Evolutionary conservation across 352 stramenopile species (phyloP).

Genomic region (Pythium scleroteichum): DNA sequence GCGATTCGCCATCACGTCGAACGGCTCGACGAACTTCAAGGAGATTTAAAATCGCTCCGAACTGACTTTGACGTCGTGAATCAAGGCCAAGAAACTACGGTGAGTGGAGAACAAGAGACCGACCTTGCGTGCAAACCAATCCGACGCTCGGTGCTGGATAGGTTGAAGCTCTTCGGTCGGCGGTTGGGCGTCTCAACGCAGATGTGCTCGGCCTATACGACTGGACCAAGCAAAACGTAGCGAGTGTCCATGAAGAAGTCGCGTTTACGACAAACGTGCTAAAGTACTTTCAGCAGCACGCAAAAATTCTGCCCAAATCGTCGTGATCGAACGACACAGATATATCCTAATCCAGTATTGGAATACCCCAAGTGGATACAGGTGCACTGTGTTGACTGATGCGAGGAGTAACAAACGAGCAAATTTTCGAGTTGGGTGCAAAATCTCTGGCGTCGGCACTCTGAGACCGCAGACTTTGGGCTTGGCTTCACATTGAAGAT

Average conservation of each 20-base stretch:
- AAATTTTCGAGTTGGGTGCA: no score
- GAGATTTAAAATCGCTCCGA: neutral
- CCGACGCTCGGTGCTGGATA: conserved; percentile 1
- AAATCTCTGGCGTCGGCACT: no score
- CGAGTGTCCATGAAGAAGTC: conserved; percentile 27
- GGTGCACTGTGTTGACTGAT: no score
- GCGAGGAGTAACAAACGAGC: no score
- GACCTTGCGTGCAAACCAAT: neutral
- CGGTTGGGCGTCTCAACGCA: conserved; percentile 34
- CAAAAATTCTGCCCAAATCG: conserved; percentile 35
- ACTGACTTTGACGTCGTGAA: conserved; percentile 11
- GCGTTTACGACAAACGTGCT: conserved; percentile 31
- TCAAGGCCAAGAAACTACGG: conserved; percentile 16
- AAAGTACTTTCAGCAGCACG: conserved; percentile 33
- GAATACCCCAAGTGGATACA: no score
- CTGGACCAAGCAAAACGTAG: conserved; percentile 48
- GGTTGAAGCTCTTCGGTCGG: conserved; percentile 33
- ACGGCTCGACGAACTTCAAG: conserved; percentile 15
- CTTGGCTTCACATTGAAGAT: no score
- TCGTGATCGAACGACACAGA: no score
- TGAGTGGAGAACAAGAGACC: neutral
- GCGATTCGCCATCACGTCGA: conserved; percentile 16
- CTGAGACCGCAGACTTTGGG: no score
- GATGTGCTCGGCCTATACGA: conserved; percentile 64
- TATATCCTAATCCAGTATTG: no score